Conservation (phyloP, 106 monocot species). For the Narthecium ossifragum region DNA sequence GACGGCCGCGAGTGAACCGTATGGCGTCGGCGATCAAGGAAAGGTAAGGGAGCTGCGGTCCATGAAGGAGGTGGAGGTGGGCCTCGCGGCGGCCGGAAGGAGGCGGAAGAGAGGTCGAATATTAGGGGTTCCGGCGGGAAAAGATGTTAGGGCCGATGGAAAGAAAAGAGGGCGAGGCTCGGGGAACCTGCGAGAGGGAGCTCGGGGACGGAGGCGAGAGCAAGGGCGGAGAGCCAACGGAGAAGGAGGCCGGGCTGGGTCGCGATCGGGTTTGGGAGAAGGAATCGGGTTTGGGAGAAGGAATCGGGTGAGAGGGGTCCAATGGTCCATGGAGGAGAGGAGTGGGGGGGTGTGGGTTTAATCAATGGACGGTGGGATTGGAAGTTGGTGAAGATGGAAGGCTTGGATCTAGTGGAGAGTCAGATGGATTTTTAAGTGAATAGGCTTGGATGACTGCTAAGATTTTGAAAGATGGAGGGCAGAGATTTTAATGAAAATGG, state of each 20-base stretch:
- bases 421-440: background rate
- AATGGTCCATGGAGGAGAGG: too few species aligned
- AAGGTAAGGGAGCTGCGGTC: too few species aligned
- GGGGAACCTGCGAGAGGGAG: slow-evolving; percentile 3
- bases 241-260: slow-evolving; percentile 4
- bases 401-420: background rate
- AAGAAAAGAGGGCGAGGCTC: slow-evolving; percentile 21
- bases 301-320: too few species aligned
- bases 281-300: slow-evolving; percentile 36
- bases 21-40: too few species aligned
- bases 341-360: too few species aligned
- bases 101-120: background rate
- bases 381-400: too few species aligned
- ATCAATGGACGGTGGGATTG: too few species aligned
- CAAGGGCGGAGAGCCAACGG: background rate
- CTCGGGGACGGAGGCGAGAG: slow-evolving; percentile 4
- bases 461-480: too few species aligned
- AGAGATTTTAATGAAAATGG: too few species aligned
- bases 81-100: background rate
- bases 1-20: background rate
- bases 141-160: background rate
- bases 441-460: background rate
- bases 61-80: background rate
- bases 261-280: slow-evolving; percentile 62
- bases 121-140: background rate